These are phyloP conservation scores for Penicillium crustosum DNA, from an alignment of 2,329 filamentous ascomycete genomes.

Conservation along the genomic window DNA sequence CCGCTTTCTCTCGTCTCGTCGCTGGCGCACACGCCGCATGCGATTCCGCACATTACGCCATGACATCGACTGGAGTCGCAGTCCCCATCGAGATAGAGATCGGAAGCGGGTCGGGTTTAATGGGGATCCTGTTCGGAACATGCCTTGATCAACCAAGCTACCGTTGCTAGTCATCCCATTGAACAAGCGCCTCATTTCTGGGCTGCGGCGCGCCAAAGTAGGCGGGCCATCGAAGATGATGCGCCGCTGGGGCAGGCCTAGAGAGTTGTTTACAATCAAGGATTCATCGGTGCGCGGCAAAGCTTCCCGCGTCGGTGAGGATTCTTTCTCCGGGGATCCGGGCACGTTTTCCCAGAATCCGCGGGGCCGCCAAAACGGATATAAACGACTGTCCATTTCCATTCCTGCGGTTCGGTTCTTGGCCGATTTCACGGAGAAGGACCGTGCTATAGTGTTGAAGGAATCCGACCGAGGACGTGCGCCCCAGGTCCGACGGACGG, in stretches of 20 bases:
- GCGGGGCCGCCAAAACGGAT: slow-evolving; percentile 63
- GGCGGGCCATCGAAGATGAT: slow-evolving; percentile 45
- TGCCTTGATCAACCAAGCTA: slow-evolving; percentile 32
- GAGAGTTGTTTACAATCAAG: slow-evolving; percentile 55
- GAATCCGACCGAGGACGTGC: slow-evolving; percentile 44
- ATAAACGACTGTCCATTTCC: slow-evolving; percentile 50
- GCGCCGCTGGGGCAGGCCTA: slow-evolving; percentile 55
- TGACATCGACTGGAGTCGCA: slow-evolving; percentile 53
- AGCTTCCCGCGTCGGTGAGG: slow-evolving; percentile 35
- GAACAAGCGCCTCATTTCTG: slow-evolving; percentile 29
- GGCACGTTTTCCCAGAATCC: slow-evolving; percentile 62
- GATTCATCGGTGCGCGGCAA: slow-evolving; percentile 24
- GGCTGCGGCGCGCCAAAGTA: slow-evolving; percentile 35
- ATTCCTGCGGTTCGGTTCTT: slow-evolving; percentile 46
- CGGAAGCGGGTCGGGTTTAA: slow-evolving; percentile 32
- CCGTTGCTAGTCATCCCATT: slow-evolving; percentile 32
- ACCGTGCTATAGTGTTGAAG: slow-evolving; percentile 38
- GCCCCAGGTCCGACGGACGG: slow-evolving; percentile 40
- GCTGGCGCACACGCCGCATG: slow-evolving; percentile 45
- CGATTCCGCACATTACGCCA: slow-evolving; percentile 51
- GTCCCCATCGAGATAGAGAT: slow-evolving; percentile 44
- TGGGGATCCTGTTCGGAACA: slow-evolving; percentile 34
- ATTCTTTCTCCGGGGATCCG: slow-evolving; percentile 39
- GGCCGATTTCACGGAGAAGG: slow-evolving; percentile 42
- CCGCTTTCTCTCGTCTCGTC: slow-evolving; percentile 47